Conservation (phyloP, 345 rosid species). For the Conringia planisiliqua region DNA sequence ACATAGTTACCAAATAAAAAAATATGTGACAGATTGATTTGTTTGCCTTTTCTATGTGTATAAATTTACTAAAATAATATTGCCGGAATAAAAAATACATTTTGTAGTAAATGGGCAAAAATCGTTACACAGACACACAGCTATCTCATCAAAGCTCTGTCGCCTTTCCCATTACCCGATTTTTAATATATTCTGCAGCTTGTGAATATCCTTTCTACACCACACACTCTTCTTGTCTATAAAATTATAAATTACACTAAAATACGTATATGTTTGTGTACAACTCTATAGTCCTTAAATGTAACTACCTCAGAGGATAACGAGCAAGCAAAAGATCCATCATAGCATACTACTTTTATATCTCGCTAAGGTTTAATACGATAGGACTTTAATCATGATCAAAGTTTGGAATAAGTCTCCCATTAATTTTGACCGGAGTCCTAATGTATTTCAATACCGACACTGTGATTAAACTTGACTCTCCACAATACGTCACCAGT, state of each 20-base stretch:
- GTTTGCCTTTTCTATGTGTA: not conserved
- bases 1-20: not conserved
- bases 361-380: not conserved
- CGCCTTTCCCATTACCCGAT: slow-evolving; percentile 26
- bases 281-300: not conserved
- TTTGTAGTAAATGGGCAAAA: slow-evolving; percentile 11
- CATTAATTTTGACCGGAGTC: too few species aligned
- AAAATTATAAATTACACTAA: not conserved
- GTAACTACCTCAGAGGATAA: not conserved
- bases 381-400: not conserved
- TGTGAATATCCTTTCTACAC: slow-evolving; percentile 30
- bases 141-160: slow-evolving; percentile 36
- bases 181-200: not conserved
- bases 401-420: not conserved
- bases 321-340: not conserved
- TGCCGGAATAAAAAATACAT: not conserved
- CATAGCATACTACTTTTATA: not conserved
- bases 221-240: not conserved
- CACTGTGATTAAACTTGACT: not conserved
- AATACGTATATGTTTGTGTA: not conserved
- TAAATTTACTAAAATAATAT: not conserved
- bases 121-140: slow-evolving; percentile 28
- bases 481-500: not conserved
- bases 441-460: not conserved
- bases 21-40: not conserved